Evolutionary conservation across 2,329 filamentous ascomycete genomes (phyloP).

Genomic region (Podosphaera xanthii): DNA sequence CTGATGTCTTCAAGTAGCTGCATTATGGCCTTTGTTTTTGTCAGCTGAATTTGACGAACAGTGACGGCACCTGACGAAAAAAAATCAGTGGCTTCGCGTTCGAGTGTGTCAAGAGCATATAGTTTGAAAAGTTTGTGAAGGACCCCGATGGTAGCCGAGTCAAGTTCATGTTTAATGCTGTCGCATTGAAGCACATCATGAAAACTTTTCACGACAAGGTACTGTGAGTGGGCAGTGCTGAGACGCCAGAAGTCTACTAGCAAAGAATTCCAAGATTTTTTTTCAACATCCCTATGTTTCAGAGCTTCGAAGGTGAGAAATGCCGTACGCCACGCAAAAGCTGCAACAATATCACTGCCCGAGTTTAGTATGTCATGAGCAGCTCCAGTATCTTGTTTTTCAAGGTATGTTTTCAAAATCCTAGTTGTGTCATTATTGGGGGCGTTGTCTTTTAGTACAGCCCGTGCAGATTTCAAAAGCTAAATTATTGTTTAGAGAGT

Average conservation of each 20-base stretch:
- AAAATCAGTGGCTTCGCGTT: slow-evolving; percentile 48
- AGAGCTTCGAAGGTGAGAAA: slow-evolving; percentile 56
- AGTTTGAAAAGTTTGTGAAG: slow-evolving; percentile 46
- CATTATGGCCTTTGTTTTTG: slow-evolving; percentile 43
- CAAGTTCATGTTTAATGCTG: slow-evolving; percentile 28
- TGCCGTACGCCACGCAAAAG: slow-evolving; percentile 54
- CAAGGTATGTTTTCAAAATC: slow-evolving; percentile 41
- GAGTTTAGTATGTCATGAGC: slow-evolving; percentile 52
- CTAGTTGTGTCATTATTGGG: slow-evolving; percentile 44
- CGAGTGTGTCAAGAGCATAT: slow-evolving; percentile 40
- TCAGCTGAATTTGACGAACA: slow-evolving; percentile 47
- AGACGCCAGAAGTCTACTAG: slow-evolving; percentile 60
- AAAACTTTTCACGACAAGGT: slow-evolving; percentile 60
- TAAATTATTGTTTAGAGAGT: slow-evolving; percentile 8
- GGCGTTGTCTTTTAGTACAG: slow-evolving; percentile 40
- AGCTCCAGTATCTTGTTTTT: slow-evolving; percentile 43
- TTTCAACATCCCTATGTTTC: slow-evolving; percentile 50
- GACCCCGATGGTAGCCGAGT: slow-evolving; percentile 30
- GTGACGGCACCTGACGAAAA: slow-evolving; percentile 47
- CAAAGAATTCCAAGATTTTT: slow-evolving; percentile 55
- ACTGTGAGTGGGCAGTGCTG: slow-evolving; percentile 52
- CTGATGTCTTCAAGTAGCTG: slow-evolving; percentile 47
- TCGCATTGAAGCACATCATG: slow-evolving; percentile 41
- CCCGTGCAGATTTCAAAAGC: slow-evolving; percentile 51
- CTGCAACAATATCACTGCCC: slow-evolving; percentile 46